phyloP scores from a whole-genome alignment of 179 eudicot genomes.

The Heliamphora ciliata region DNA sequence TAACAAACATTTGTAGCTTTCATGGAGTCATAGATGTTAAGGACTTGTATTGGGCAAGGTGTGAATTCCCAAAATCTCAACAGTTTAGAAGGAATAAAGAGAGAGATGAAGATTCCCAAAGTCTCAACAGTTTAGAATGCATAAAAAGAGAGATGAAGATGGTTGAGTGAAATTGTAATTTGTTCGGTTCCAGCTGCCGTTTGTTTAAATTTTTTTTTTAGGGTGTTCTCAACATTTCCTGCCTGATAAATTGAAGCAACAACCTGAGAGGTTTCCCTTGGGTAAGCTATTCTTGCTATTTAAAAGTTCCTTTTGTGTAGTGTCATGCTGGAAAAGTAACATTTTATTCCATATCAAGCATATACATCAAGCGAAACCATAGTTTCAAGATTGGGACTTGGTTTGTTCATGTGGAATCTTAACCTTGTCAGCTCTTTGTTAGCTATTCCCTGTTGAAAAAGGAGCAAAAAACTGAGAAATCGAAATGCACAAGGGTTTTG shows the following conservation, averaged over 20 bases:
- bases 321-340: too few relatives aligned
- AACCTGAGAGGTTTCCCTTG: neutral
- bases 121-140: neutral
- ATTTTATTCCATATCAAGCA: too few relatives aligned
- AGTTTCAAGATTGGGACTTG: too few relatives aligned
- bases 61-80: too few relatives aligned
- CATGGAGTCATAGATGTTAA: neutral
- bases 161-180: conserved; percentile 4
- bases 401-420: too few relatives aligned
- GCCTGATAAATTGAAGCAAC: neutral
- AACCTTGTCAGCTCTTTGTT: too few relatives aligned
- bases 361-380: too few relatives aligned
- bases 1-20: conserved; percentile 4
- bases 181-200: neutral
- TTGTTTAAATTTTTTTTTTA: neutral
- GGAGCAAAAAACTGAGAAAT: too few relatives aligned
- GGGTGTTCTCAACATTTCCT: neutral
- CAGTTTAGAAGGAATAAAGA: too few relatives aligned
- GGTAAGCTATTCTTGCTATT: neutral
- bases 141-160: neutral
- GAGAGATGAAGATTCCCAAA: neutral
- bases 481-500: too few relatives aligned
- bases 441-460: too few relatives aligned
- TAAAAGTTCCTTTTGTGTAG: too few relatives aligned
- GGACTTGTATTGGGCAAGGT: conserved; percentile 4